Percentiles rank a stretch among this genome's conserved stretches.
Conservation (phyloP, 768 basidiomycete species). For the Russula brevipes region DNA sequence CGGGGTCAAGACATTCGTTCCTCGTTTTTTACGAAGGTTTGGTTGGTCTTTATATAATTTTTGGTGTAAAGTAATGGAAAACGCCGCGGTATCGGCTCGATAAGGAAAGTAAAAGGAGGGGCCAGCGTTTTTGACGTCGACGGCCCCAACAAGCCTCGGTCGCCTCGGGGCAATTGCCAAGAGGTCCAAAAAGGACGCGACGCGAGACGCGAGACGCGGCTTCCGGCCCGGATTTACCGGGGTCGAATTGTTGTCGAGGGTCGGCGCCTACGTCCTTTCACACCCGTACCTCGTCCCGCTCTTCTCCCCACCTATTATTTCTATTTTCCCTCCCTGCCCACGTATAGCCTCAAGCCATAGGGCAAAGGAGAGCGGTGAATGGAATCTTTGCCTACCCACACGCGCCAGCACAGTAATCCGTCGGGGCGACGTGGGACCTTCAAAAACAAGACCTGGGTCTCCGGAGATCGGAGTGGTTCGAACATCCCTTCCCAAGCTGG, state of each 20-base stretch:
- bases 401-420: constrained; percentile 6
- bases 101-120: no score
- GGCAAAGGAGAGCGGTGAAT: constrained; percentile 7
- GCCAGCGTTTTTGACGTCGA: no score
- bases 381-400: constrained; percentile 8
- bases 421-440: constrained; percentile 20
- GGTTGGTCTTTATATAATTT: no score
- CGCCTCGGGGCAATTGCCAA: no score
- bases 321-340: neutral
- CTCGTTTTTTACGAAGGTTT: no score
- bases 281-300: neutral
- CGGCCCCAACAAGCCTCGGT: no score
- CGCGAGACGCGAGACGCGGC: no score
- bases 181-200: no score
- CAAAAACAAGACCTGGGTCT: constrained; percentile 22
- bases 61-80: no score
- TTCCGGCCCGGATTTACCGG: no score
- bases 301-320: neutral
- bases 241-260: neutral
- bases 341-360: neutral
- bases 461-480: constrained; percentile 15
- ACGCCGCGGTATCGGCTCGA: no score
- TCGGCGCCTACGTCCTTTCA: neutral
- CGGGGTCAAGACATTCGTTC: no score
- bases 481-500: constrained; percentile 9